phyloP scores from a whole-genome alignment of 805 yeast genomes.

The Sugiyamaella valdiviana region DNA sequence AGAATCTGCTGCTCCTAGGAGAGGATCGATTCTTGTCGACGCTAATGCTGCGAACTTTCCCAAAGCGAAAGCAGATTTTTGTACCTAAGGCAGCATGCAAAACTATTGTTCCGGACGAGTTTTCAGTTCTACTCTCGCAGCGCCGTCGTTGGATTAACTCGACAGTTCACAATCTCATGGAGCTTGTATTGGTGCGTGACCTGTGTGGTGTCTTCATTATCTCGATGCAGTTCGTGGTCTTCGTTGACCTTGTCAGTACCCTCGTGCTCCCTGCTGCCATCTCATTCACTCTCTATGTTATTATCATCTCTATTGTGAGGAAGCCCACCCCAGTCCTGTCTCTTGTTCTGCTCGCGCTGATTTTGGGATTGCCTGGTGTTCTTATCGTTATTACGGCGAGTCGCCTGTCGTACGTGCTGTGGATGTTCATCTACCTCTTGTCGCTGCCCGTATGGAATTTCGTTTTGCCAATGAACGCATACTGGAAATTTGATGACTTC shows the following conservation, averaged over 20 bases:
- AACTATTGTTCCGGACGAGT: slow-evolving; percentile 78
- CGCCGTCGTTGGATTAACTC: slow-evolving; percentile 97
- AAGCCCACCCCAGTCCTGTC: slow-evolving; percentile 76
- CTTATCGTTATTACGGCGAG: slow-evolving; percentile 77
- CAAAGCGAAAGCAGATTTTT: slow-evolving; percentile 80
- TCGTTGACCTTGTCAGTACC: slow-evolving; percentile 80
- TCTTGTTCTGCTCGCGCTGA: slow-evolving; percentile 63
- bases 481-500: slow-evolving; percentile 94
- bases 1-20: slow-evolving; percentile 78
- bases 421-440: slow-evolving; percentile 72
- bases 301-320: slow-evolving; percentile 63
- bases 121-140: slow-evolving; percentile 76
- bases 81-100: slow-evolving; percentile 90
- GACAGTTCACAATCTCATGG: slow-evolving; percentile 89
- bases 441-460: slow-evolving; percentile 93
- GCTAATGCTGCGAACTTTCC: slow-evolving; percentile 82
- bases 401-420: slow-evolving; percentile 59
- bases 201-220: slow-evolving; percentile 93
- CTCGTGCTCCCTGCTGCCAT: slow-evolving; percentile 85
- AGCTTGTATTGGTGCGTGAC: slow-evolving; percentile 75
- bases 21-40: slow-evolving; percentile 87
- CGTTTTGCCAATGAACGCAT: slow-evolving; percentile 77
- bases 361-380: slow-evolving; percentile 81
- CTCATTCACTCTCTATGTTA: slow-evolving; percentile 72
- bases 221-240: slow-evolving; percentile 89